phyloP scores from a whole-genome alignment of 164 flowering plant genomes.

The Vitis amurensis region DNA sequence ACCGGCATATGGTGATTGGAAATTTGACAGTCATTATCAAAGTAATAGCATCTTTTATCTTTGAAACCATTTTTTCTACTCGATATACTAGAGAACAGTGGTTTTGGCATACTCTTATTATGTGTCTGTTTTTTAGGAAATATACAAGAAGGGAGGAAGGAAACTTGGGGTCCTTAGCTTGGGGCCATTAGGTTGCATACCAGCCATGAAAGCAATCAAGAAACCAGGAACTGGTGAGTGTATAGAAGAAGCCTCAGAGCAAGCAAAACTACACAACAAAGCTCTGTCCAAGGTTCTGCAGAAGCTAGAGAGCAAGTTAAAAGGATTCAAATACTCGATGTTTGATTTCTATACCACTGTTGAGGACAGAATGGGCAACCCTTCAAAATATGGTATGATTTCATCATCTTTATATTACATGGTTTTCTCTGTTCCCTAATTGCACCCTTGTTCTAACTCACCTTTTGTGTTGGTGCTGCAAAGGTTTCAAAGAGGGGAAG shows the following conservation, averaged over 20 bases:
- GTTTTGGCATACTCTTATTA: background rate
- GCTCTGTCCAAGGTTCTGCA: background rate
- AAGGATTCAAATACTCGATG: background rate
- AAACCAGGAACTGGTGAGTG: too few species aligned
- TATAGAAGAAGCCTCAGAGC: too few species aligned
- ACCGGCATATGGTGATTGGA: constrained; percentile 24
- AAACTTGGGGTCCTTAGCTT: too few species aligned
- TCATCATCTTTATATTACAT: too few species aligned
- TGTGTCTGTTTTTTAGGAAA: constrained; percentile 10
- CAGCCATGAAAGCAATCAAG: too few species aligned
- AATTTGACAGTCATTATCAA: constrained; percentile 11
- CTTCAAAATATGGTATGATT: background rate
- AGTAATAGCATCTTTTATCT: constrained; percentile 5
- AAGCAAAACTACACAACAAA: background rate
- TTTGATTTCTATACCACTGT: background rate
- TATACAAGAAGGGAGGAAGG: constrained; percentile 7
- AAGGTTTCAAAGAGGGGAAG: background rate
- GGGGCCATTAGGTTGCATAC: too few species aligned
- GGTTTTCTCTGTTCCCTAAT: too few species aligned
- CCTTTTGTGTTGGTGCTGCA: too few species aligned
- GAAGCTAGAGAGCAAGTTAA: background rate
- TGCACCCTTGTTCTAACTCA: too few species aligned
- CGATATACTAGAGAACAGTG: too few species aligned
- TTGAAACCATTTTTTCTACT: too few species aligned
- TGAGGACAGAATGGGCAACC: background rate